A percentile compares a stretch with the other conserved stretches of the same genome.
Conservation (phyloP, 257 asterid genomes). For the Solanum virginianum region DNA sequence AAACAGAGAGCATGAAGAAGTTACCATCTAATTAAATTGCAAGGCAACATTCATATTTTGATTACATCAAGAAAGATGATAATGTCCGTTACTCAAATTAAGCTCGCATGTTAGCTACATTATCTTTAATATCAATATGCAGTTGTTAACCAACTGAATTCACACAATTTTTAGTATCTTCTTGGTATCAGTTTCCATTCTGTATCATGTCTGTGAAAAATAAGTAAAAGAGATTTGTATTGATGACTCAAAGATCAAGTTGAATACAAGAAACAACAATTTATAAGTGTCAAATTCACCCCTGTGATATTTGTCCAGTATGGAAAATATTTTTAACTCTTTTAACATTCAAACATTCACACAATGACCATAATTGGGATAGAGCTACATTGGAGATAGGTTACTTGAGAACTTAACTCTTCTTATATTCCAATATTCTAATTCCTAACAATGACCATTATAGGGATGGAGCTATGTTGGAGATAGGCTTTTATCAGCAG, state of each 20-base stretch:
- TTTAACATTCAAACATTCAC: background rate
- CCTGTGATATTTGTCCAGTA: background rate
- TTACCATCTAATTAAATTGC: background rate
- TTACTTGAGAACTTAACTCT: background rate
- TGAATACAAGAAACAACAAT: background rate
- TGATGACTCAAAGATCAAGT: background rate
- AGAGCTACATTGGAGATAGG: background rate
- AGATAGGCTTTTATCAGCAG: slow-evolving; percentile 78
- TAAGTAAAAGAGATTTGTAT: background rate
- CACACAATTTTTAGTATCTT: background rate
- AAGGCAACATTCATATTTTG: background rate
- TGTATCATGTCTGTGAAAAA: background rate
- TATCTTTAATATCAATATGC: background rate
- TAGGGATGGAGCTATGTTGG: slow-evolving; percentile 96
- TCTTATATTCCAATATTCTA: background rate
- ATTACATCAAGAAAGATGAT: background rate
- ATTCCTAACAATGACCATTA: background rate
- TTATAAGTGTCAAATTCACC: background rate
- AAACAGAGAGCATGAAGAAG: background rate
- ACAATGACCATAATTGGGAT: background rate
- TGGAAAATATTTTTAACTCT: background rate
- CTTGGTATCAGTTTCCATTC: background rate
- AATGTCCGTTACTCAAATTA: background rate
- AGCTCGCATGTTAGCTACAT: background rate
- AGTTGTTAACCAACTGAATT: background rate